phyloP scores from a whole-genome alignment of 2,329 filamentous ascomycete genomes.

The Ascochyta fabae region DNA sequence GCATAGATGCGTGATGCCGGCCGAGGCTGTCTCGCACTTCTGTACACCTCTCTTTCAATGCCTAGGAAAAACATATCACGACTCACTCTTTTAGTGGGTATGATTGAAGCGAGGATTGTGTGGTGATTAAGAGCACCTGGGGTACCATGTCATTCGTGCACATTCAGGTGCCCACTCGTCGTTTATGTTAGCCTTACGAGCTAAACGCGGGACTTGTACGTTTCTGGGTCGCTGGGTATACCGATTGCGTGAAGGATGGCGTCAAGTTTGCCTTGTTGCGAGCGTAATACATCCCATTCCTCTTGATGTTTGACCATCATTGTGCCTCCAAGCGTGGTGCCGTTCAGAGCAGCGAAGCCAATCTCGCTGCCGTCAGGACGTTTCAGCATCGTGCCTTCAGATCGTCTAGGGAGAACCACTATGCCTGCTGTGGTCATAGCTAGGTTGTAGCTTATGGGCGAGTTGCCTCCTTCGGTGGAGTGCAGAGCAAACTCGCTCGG shows the following conservation, averaged over 20 bases:
- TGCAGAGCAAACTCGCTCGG: conserved; percentile 37
- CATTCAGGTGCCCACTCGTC: too few relatives aligned
- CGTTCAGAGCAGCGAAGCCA: conserved; percentile 60
- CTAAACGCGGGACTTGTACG: conserved; percentile 16
- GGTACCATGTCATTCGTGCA: background rate
- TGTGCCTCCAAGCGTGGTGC: conserved; percentile 63
- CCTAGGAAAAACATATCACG: background rate
- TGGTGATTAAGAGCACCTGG: background rate
- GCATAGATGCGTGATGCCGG: conserved; percentile 49
- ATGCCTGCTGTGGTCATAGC: conserved; percentile 62
- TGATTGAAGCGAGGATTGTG: background rate
- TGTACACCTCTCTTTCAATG: background rate
- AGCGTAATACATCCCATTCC: conserved; percentile 59
- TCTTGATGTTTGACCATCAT: conserved; percentile 64
- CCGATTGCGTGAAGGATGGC: conserved; percentile 51
- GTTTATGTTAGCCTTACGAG: background rate
- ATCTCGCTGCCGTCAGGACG: conserved; percentile 49
- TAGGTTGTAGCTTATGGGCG: conserved; percentile 64
- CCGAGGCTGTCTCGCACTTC: background rate
- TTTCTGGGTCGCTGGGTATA: conserved; percentile 31
- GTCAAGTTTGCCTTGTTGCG: conserved; percentile 51
- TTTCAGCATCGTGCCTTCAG: conserved; percentile 53
- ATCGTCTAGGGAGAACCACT: conserved; percentile 60
- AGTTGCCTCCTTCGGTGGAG: conserved; percentile 43
- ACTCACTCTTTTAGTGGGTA: background rate